phyloP scores from a whole-genome alignment of 2,329 filamentous ascomycete species.

The Penicillium vulpinum region DNA sequence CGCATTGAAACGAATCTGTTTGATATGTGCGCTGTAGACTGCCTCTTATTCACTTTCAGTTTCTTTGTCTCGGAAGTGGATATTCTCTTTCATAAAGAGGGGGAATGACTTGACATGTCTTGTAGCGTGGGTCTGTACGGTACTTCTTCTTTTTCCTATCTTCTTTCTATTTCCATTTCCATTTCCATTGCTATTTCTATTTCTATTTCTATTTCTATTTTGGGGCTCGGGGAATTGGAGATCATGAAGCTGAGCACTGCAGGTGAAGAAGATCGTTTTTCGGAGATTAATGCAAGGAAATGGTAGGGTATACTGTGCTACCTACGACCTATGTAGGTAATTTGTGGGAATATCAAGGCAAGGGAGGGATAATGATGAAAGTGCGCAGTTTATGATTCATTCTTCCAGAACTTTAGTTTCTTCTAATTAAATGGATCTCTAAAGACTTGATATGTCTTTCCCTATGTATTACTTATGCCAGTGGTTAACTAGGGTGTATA shows the following conservation, averaged over 20 bases:
- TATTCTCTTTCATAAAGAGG: neutral
- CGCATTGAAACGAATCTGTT: neutral
- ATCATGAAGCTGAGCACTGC: too few species aligned
- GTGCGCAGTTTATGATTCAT: neutral
- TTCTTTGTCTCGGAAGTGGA: neutral
- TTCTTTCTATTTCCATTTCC: too few species aligned
- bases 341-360: neutral
- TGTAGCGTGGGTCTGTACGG: neutral
- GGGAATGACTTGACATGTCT: constrained; percentile 1
- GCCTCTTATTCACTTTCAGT: neutral
- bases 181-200: too few species aligned
- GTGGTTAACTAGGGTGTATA: too few species aligned
- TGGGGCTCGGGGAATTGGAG: neutral
- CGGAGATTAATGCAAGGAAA: constrained; percentile 8
- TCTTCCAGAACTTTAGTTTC: too few species aligned
- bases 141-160: too few species aligned
- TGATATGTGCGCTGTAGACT: neutral
- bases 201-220: neutral
- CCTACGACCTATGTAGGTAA: neutral
- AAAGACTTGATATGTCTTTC: neutral
- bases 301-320: neutral
- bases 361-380: neutral
- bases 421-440: neutral
- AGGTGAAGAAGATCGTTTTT: constrained; percentile 7
- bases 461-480: too few species aligned